phyloP scores from a whole-genome alignment of 768 basidiomycete species.

The Mycena polygramma region DNA sequence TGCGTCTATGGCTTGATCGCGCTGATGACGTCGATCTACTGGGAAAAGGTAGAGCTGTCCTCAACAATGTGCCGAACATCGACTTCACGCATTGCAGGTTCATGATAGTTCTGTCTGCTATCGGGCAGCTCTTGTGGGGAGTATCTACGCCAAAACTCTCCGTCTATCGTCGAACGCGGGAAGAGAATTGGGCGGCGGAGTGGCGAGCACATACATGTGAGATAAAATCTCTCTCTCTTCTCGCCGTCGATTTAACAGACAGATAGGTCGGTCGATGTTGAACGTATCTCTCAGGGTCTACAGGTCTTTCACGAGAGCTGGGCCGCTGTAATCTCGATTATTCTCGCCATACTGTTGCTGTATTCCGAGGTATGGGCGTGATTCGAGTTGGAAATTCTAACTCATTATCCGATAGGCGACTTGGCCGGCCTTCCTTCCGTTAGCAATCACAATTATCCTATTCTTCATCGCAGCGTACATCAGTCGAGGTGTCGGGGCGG shows the following conservation, averaged over 20 bases:
- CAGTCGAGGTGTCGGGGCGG: constrained; percentile 17
- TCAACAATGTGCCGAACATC: not conserved
- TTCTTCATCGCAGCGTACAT: constrained; percentile 11
- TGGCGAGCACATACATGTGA: constrained; percentile 34
- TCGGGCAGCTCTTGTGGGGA: constrained; percentile 18
- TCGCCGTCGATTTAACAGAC: not conserved
- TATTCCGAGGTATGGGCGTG: constrained; percentile 2
- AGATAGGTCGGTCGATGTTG: constrained; percentile 31
- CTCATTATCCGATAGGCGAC: constrained; percentile 14
- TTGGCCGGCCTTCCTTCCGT: constrained; percentile 28
- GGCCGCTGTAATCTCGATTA: constrained; percentile 14
- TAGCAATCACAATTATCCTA: constrained; percentile 16
- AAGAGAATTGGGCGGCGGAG: constrained; percentile 24
- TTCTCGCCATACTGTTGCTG: constrained; percentile 16
- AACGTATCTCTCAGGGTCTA: constrained; percentile 25
- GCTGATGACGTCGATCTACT: constrained; percentile 23
- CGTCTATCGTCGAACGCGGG: constrained; percentile 14
- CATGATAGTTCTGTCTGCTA: constrained; percentile 19
- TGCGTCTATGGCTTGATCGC: constrained; percentile 23
- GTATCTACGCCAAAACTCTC: constrained; percentile 26
- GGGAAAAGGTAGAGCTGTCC: constrained; percentile 18
- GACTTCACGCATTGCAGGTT: constrained; percentile 7
- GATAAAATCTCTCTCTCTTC: too few species aligned
- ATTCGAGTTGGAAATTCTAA: not conserved
- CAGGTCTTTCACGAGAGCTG: constrained; percentile 24